phyloP scores from a whole-genome alignment of 1,284 basidiomycete genomes.

The Malassezia globosa region DNA sequence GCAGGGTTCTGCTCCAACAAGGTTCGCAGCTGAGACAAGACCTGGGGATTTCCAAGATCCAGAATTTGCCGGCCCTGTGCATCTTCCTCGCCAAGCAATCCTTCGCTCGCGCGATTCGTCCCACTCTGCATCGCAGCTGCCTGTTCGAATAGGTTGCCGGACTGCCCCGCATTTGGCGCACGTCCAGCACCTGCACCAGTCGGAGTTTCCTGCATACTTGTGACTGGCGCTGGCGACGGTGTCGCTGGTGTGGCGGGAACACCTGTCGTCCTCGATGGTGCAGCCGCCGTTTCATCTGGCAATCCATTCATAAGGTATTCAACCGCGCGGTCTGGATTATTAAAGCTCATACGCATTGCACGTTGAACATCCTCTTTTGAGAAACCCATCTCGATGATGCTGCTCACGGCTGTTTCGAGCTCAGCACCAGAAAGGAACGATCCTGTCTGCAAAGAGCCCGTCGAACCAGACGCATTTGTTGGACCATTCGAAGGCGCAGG shows the following conservation, averaged over 20 bases:
- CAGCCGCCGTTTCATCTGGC: constrained; percentile 52
- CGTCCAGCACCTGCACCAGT: too few relatives aligned
- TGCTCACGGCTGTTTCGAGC: constrained; percentile 37
- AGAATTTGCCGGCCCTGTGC: constrained; percentile 34
- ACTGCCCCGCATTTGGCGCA: too few relatives aligned
- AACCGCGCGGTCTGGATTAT: constrained; percentile 94
- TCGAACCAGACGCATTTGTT: too few relatives aligned
- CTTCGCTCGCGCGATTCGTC: constrained; percentile 10
- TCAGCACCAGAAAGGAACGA: constrained; percentile 21
- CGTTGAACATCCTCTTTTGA: constrained; percentile 68
- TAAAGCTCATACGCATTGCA: constrained; percentile 84
- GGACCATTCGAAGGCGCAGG: not conserved
- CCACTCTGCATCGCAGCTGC: constrained; percentile 42
- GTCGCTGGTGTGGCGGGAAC: constrained; percentile 53
- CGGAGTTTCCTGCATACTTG: constrained; percentile 24
- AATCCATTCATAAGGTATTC: constrained; percentile 85
- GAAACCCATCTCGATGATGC: constrained; percentile 79
- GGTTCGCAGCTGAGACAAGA: constrained; percentile 40
- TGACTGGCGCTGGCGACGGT: constrained; percentile 47
- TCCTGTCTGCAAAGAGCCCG: constrained; percentile 2
- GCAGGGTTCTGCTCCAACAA: constrained; percentile 43
- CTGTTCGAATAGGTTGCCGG: constrained; percentile 48
- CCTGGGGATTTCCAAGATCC: constrained; percentile 43
- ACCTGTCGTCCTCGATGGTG: constrained; percentile 35
- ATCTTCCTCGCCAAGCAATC: constrained; percentile 33